These are phyloP conservation scores for Chondrostereum purpureum DNA, from an alignment of 1,284 basidiomycete genomes.

Conservation along the genomic window DNA sequence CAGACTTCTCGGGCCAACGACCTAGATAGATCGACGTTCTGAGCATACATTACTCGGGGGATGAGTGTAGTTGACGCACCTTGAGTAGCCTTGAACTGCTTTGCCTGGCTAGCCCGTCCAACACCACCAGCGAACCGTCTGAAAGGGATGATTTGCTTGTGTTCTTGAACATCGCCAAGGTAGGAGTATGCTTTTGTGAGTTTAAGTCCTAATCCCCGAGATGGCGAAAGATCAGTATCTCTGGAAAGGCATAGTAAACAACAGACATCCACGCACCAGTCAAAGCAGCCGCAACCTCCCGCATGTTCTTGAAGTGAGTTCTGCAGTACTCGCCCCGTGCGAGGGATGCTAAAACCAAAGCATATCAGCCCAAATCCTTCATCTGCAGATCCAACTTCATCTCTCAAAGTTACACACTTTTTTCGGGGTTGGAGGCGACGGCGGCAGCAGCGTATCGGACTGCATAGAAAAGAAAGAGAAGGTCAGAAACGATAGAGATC, in stretches of 20 bases:
- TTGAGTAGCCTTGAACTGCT: conserved; percentile 96
- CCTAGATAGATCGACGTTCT: conserved; percentile 43
- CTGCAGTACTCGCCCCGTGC: conserved; percentile 96
- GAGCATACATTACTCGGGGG: conserved; percentile 1
- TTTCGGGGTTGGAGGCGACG: conserved; percentile 86
- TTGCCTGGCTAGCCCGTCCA: conserved; percentile 95
- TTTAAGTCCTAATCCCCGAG: conserved; percentile 80
- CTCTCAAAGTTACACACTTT: conserved; percentile 52
- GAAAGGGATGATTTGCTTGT: conserved; percentile 98
- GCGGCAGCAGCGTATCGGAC: conserved; percentile 90
- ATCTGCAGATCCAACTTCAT: conserved; percentile 10
- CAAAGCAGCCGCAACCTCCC: conserved; percentile 86
- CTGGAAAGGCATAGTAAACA: neutral
- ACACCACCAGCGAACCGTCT: conserved; percentile 95
- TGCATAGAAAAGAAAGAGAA: conserved; percentile 30
- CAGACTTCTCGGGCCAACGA: conserved; percentile 99
- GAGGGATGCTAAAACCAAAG: conserved; percentile 78
- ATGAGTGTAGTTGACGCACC: conserved; percentile 45
- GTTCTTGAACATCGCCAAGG: conserved; percentile 91
- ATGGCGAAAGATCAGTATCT: neutral
- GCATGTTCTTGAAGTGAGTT: conserved; percentile 99
- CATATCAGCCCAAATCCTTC: conserved; percentile 17
- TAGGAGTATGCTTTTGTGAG: conserved; percentile 95
- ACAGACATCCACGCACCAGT: conserved; percentile 68
- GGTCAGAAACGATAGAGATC: conserved; percentile 8